Base-by-base conservation (phyloP, 805 yeast species). In the Schwanniomyces sp. region DNA sequence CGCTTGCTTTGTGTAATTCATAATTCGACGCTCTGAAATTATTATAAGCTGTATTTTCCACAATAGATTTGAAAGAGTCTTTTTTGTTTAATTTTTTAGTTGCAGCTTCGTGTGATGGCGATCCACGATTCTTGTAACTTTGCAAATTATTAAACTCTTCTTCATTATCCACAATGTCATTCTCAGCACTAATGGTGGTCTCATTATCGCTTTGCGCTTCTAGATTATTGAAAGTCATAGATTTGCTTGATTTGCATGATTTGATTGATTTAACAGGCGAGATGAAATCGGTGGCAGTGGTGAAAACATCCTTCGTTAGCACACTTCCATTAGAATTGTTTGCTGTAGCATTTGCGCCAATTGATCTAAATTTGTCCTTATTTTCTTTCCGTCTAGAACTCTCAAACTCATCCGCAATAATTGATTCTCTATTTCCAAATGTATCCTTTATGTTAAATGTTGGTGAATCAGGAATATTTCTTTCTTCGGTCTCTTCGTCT, bases 1-100 rank as follows among this genome's bases (percentile, higher is more conserved):
- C 21, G 5, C 36, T 18, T 32, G 7, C 7, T 32, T 16, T 32
- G 10, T 14, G 21, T 7, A 32, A 14, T 4, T 32, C 36, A 9
- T 32, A 32, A 2, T 42, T 27, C 3, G 36, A 21, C 17, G 41
- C 41, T 47, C 70, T 60, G 37, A 70, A 67, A 32, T 64, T 66
- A 50, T 57, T 67, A 55, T 66, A 70, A 0, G 70, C 74, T 2
- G 74, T 70, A 44, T 70, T 70, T 38, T 64, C 63, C 1, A 62
- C 64, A 45, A 70, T 58, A 10, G 69, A 62, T 41, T 60, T 60
- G 24, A 48, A 45, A 7, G 63, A 51, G 12, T 58, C 50, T 41
- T 58, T 53, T 40, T 57, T 61, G 6, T 53, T 43, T 12, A 46
- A 40, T 14, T 41, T 11, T 11, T 46, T 49, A 21, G 42, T 46